Evolutionary conservation across 371 early-diverging fungal genomes (phyloP).

Genomic region (Actinomortierella ambigua): DNA sequence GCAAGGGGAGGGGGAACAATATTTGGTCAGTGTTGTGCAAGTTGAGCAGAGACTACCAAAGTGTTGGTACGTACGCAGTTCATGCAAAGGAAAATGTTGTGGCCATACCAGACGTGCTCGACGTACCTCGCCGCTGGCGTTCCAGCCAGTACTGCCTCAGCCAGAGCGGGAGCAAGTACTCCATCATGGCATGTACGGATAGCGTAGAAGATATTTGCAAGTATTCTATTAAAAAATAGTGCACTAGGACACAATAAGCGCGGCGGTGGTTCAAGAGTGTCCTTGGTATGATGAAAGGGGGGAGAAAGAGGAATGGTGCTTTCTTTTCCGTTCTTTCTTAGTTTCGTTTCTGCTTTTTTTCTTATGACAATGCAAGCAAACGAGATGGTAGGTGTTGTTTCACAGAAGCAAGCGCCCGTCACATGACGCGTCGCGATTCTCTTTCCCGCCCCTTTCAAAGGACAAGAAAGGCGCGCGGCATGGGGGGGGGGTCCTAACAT

Average conservation of each 20-base stretch:
- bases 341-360: too few species aligned
- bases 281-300: neutral
- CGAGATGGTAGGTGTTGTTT: too few species aligned
- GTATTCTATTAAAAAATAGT: too few species aligned
- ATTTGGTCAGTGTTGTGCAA: conserved; percentile 20
- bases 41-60: conserved; percentile 17
- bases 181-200: conserved; percentile 18
- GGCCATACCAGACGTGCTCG: conserved; percentile 4
- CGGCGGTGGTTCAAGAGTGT: too few species aligned
- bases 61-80: neutral
- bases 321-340: conserved; percentile 2
- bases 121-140: conserved; percentile 33
- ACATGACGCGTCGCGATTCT: too few species aligned
- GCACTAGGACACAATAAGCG: too few species aligned
- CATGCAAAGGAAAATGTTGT: neutral
- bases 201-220: too few species aligned
- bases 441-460: too few species aligned
- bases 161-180: conserved; percentile 37
- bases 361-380: too few species aligned
- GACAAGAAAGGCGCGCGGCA: too few species aligned
- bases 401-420: too few species aligned
- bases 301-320: neutral
- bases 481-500: too few species aligned
- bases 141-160: conserved; percentile 31
- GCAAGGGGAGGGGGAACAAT: conserved; percentile 9